A percentile compares a stretch with the other conserved stretches of the same genome.
phyloP scores from a whole-genome alignment of 768 basidiomycete genomes.

The Trametes sanguinea region DNA sequence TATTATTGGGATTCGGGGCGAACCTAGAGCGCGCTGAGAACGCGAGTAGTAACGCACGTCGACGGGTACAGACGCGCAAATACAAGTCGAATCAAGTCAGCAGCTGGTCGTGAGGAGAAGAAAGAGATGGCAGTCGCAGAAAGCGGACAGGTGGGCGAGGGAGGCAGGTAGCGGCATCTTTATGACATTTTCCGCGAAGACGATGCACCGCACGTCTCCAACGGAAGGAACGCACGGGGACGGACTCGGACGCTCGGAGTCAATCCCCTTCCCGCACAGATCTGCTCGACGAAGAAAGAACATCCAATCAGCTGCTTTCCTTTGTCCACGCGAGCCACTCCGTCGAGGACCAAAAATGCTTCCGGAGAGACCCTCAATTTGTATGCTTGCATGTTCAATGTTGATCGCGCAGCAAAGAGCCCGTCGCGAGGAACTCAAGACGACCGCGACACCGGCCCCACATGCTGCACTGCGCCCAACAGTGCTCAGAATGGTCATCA shows the following conservation, averaged over 20 bases:
- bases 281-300: no score
- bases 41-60: not conserved
- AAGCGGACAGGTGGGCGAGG: not conserved
- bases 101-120: not conserved
- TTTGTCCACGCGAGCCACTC: not conserved
- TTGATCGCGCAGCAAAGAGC: no score
- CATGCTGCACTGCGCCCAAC: not conserved
- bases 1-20: not conserved
- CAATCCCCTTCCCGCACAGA: not conserved
- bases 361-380: not conserved
- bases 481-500: constrained; percentile 1
- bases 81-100: not conserved
- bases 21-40: not conserved
- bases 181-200: no score
- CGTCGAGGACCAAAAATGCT: not conserved
- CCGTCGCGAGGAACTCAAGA: no score
- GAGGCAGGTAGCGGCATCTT: not conserved
- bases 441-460: not conserved
- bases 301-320: not conserved
- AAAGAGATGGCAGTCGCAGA: not conserved
- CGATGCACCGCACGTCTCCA: not conserved
- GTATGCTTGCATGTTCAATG: no score
- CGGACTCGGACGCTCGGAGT: constrained; percentile 2
- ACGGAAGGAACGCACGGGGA: not conserved
- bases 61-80: not conserved